Base-by-base conservation (phyloP, 2,329 filamentous ascomycete species). In the Alternaria incomplexa region DNA sequence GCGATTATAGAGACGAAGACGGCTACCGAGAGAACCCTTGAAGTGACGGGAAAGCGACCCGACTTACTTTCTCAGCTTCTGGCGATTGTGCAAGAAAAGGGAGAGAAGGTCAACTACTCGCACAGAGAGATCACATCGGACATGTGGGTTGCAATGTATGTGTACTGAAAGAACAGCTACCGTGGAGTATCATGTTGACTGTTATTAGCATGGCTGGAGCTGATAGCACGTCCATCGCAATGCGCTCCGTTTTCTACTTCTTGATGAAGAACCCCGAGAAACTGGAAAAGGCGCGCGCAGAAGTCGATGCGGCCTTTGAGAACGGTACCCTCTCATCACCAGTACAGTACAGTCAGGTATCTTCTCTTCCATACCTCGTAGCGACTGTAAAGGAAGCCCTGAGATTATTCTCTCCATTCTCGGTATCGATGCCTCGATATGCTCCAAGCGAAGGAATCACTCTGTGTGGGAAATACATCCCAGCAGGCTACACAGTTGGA, bases 301-400 rank as follows among this genome's bases (percentile, higher is more conserved):
- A 73, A 43, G 47, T 76, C 15, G 71, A 76, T 58, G 48, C 52
- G 11, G 67, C 66, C 10, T 69, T 63, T 22, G 40, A 36, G 4
- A 36, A 63, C 20, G 58, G 67, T 23, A 20, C 50, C 47, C 52
- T 73, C n/a, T 63, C 48, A 5, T 61, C 62, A 5, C 67, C 62
- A 13, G 45, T 71, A 7, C 63, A 59, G 23, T 65, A 72, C 25
- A 44, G 32, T 8, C 66, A 93, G 76, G 85, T 84, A 51, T 88
- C 91, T 76, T 86, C 86, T 56, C 83, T 95, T 6, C 87, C 88
- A 0, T 95, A 94, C 75, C 85, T 95, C 3, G 89, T 92, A 71
- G 91, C 91, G 3, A 89, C 88, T 57, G 86, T 95, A 70, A 91
- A 93, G 74, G 92, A 96, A 78, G 87, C 89, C 5, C 91, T 93